Conservation (phyloP, 2,329 filamentous ascomycete genomes). For the Aspergillus uvarum region DNA sequence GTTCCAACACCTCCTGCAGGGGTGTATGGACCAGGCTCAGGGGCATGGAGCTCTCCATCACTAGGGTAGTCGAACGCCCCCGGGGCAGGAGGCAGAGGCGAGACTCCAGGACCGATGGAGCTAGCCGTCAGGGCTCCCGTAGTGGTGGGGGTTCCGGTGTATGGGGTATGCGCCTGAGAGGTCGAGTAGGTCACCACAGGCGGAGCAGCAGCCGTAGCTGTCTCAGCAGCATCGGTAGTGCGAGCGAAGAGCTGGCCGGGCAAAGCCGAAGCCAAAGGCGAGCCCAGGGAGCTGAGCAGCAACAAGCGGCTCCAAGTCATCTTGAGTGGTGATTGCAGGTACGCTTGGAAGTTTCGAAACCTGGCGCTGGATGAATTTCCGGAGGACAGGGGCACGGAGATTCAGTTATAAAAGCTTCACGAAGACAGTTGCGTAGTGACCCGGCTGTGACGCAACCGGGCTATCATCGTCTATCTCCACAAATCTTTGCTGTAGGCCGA, state of each 20-base stretch:
- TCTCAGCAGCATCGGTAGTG: background rate
- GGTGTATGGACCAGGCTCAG: constrained; percentile 68
- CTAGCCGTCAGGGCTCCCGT: constrained; percentile 63
- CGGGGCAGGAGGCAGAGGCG: constrained; percentile 57
- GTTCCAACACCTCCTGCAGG: constrained; percentile 74
- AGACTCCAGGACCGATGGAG: constrained; percentile 56
- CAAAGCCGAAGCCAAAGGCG: constrained; percentile 1
- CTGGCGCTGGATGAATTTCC: background rate
- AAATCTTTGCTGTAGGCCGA: background rate
- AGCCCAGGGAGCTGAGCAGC: background rate
- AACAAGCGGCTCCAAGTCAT: background rate
- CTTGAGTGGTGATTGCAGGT: background rate
- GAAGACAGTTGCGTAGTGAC: background rate
- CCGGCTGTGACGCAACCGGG: constrained; percentile 3
- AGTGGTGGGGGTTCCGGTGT: constrained; percentile 63
- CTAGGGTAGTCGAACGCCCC: constrained; percentile 69
- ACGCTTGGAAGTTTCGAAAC: background rate
- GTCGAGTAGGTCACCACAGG: constrained; percentile 6
- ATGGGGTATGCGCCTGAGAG: constrained; percentile 60
- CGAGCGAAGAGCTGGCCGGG: constrained; percentile 1
- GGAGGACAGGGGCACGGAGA: background rate
- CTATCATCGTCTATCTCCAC: background rate
- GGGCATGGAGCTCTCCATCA: constrained; percentile 66
- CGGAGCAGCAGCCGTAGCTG: background rate
- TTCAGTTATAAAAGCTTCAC: background rate